Evolutionary conservation across 306 rosid species (phyloP).

Genomic region (Vigna hirtella): DNA sequence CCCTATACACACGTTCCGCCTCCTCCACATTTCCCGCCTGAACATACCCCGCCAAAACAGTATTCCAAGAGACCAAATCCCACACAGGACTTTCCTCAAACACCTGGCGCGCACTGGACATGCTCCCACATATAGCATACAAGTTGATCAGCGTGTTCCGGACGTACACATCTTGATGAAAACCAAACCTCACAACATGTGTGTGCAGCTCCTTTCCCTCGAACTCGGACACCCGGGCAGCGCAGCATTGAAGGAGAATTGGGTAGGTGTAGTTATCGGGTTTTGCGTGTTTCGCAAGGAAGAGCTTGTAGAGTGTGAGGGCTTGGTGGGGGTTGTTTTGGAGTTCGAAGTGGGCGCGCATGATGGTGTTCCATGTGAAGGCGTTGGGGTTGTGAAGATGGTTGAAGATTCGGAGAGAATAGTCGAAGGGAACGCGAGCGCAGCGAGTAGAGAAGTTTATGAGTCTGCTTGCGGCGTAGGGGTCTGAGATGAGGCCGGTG

Average conservation of each 20-base stretch:
- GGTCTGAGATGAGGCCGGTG: conserved; percentile 66
- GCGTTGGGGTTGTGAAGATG: conserved; percentile 64
- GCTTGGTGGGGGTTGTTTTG: conserved; percentile 56
- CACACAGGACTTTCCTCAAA: conserved; percentile 72
- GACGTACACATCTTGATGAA: conserved; percentile 64
- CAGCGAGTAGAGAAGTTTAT: conserved; percentile 59
- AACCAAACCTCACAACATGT: conserved; percentile 68
- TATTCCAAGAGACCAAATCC: conserved; percentile 85
- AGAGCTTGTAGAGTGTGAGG: conserved; percentile 28
- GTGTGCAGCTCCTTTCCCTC: conserved; percentile 69
- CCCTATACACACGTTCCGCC: conserved; percentile 50
- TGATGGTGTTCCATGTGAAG: conserved; percentile 81
- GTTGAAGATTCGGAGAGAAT: conserved; percentile 57
- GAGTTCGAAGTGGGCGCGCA: conserved; percentile 64
- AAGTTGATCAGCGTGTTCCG: conserved; percentile 72
- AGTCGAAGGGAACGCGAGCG: conserved; percentile 52
- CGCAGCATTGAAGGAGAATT: conserved; percentile 68
- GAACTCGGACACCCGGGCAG: conserved; percentile 51
- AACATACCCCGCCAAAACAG: conserved; percentile 76
- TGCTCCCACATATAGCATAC: conserved; percentile 68
- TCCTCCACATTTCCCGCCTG: conserved; percentile 54
- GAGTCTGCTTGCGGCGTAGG: conserved; percentile 74
- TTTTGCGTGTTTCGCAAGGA: background rate
- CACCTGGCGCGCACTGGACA: conserved; percentile 62
- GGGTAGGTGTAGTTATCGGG: conserved; percentile 63